Conservation (phyloP, 2,329 filamentous ascomycete genomes). For the Epichloe scottii region DNA sequence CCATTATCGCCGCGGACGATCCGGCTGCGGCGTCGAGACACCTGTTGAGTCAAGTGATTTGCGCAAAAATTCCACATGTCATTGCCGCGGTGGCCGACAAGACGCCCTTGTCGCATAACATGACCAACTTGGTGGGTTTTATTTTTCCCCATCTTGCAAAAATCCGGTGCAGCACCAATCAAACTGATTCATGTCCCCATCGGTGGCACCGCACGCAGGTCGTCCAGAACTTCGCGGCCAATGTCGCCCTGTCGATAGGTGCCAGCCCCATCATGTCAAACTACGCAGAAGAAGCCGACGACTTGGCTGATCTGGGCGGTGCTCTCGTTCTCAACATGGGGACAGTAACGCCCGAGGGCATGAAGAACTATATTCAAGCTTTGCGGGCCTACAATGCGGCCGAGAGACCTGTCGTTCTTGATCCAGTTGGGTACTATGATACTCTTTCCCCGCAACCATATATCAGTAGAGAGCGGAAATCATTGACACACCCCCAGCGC, state of each 20-base stretch:
- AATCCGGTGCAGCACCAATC: no score
- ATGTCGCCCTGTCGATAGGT: slow-evolving; percentile 73
- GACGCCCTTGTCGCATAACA: slow-evolving; percentile 79
- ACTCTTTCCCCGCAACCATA: background rate
- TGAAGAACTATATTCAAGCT: slow-evolving; percentile 60
- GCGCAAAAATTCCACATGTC: slow-evolving; percentile 38
- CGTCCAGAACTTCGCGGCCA: slow-evolving; percentile 89
- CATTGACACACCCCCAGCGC: slow-evolving; percentile 31
- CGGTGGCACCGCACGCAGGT: slow-evolving; percentile 28
- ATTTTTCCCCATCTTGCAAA: no score
- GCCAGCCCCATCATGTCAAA: slow-evolving; percentile 92
- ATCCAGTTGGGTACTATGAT: slow-evolving; percentile 63
- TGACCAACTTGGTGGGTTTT: slow-evolving; percentile 67
- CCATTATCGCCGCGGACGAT: slow-evolving; percentile 62
- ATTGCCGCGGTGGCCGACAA: slow-evolving; percentile 47
- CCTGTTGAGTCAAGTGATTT: slow-evolving; percentile 33
- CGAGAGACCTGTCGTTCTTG: slow-evolving; percentile 66
- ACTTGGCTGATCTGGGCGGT: slow-evolving; percentile 66
- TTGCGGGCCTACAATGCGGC: slow-evolving; percentile 69
- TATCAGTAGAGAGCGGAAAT: no score
- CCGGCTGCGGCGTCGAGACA: slow-evolving; percentile 49
- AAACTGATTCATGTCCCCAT: no score
- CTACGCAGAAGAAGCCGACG: slow-evolving; percentile 67
- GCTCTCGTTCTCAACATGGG: slow-evolving; percentile 91
- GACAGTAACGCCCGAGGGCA: slow-evolving; percentile 64